Percentiles rank a stretch among this genome's conserved stretches.
Evolutionary conservation across 768 basidiomycete genomes (phyloP).

Genomic region (Trametes maxima): DNA sequence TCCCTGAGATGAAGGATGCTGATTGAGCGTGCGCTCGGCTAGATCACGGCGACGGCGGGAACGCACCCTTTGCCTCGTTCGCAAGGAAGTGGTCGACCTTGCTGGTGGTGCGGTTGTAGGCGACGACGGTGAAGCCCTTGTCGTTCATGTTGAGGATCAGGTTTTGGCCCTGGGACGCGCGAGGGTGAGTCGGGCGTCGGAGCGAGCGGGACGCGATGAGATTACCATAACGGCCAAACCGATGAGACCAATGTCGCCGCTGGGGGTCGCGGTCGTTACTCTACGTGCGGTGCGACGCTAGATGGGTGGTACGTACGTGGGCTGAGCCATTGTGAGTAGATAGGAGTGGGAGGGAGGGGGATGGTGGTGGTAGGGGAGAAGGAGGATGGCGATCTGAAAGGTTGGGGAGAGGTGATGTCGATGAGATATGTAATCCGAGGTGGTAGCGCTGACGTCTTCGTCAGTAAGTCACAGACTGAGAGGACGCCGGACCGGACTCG

Average conservation of each 20-base stretch:
- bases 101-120: conserved; percentile 94
- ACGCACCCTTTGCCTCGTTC: conserved; percentile 95
- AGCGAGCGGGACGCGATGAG: conserved; percentile 16
- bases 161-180: conserved; percentile 78
- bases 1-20: conserved; percentile 55
- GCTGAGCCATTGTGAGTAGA: conserved; percentile 44
- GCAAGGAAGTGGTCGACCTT: conserved; percentile 96
- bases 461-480: conserved; percentile 3
- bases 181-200: conserved; percentile 11
- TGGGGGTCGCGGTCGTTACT: conserved; percentile 39
- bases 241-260: conserved; percentile 98
- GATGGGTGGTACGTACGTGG: conserved; percentile 48
- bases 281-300: conserved; percentile 19
- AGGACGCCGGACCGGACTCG: conserved; percentile 24
- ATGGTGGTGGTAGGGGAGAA: conserved; percentile 31
- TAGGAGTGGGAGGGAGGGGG: conserved; percentile 36
- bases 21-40: conserved; percentile 27
- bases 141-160: conserved; percentile 99
- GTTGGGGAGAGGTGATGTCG: conserved; percentile 31
- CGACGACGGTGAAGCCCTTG: conserved; percentile 97
- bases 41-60: conserved; percentile 30
- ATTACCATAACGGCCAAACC: conserved; percentile 97
- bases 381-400: conserved; percentile 19
- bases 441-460: conserved; percentile 26
- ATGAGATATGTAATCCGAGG: conserved; percentile 31